A percentile compares a stretch with the other conserved stretches of the same genome.
These are phyloP conservation scores for Tylopilus subfusipes DNA, from an alignment of 768 basidiomycete species.

Conservation along the genomic window DNA sequence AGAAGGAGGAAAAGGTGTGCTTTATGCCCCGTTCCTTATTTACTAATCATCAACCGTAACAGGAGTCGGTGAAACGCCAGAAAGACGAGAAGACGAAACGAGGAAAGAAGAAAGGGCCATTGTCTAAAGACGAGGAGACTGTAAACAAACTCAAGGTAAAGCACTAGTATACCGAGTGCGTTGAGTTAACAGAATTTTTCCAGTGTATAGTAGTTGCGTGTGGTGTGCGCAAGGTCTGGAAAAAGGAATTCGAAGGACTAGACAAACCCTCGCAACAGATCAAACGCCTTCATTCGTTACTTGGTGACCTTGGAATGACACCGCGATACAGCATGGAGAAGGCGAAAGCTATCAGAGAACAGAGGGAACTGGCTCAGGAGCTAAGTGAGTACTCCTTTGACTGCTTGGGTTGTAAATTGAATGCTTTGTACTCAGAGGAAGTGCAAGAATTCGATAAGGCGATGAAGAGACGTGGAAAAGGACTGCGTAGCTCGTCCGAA, in stretches of 20 bases:
- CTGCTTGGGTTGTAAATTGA: background rate
- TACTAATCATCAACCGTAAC: background rate
- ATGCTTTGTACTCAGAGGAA: conserved; percentile 50
- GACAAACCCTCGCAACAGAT: conserved; percentile 62
- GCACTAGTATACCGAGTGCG: background rate
- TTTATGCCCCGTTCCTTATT: background rate
- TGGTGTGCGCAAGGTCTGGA: conserved; percentile 75
- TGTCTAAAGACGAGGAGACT: conserved; percentile 64
- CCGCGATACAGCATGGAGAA: conserved; percentile 76
- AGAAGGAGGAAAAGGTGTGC: conserved; percentile 37
- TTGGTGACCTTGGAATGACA: conserved; percentile 75
- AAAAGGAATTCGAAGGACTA: conserved; percentile 62
- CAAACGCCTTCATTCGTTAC: conserved; percentile 56
- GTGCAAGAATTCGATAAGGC: conserved; percentile 66
- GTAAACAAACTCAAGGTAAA: conserved; percentile 72
- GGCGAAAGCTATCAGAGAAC: conserved; percentile 69
- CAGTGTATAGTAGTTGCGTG: conserved; percentile 71
- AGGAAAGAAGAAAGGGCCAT: conserved; percentile 32
- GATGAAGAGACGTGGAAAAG: conserved; percentile 30
- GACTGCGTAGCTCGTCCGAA: conserved; percentile 6
- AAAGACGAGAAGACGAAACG: conserved; percentile 25
- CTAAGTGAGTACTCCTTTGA: conserved; percentile 49
- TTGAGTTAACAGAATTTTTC: background rate
- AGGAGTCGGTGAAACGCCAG: conserved; percentile 25
- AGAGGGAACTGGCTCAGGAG: conserved; percentile 74